Conservation (phyloP, 768 basidiomycete genomes). For the Xanthoconium stramineum region DNA sequence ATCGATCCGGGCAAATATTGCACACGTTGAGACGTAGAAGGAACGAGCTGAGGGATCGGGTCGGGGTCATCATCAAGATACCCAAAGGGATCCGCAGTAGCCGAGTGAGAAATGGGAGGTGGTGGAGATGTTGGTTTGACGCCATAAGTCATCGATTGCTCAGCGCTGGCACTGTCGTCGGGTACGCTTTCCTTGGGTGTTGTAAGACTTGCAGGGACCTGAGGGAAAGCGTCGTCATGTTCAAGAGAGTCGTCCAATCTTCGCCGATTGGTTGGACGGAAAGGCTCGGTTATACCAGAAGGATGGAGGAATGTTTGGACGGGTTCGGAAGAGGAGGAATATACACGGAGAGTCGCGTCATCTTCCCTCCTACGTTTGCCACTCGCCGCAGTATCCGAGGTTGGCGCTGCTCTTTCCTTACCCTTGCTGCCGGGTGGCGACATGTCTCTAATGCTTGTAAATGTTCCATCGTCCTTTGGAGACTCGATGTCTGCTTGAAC, state of each 20-base stretch:
- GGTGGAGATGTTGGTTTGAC: neutral
- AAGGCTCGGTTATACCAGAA: conserved; percentile 1
- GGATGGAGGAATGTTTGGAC: conserved; percentile 50
- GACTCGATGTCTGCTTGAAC: conserved; percentile 65
- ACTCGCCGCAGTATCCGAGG: conserved; percentile 10
- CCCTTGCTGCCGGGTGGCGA: conserved; percentile 52
- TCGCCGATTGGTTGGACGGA: conserved; percentile 22
- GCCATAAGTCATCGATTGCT: neutral
- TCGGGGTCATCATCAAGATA: conserved; percentile 46
- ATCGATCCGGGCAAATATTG: conserved; percentile 29
- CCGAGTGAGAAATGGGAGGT: conserved; percentile 6
- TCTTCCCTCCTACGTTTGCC: conserved; percentile 60
- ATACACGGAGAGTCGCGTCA: conserved; percentile 48
- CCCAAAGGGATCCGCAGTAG: conserved; percentile 53
- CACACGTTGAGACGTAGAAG: conserved; percentile 24
- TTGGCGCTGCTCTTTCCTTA: conserved; percentile 35
- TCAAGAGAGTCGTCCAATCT: conserved; percentile 8
- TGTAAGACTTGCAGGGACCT: neutral
- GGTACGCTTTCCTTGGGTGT: neutral
- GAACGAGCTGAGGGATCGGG: conserved; percentile 22
- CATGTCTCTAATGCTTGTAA: conserved; percentile 59
- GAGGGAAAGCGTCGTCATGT: neutral
- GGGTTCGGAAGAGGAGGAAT: conserved; percentile 51
- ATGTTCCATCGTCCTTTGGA: conserved; percentile 51
- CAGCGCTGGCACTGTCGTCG: neutral